Percentiles rank a stretch among this genome's conserved stretches.
Evolutionary conservation across 1,284 basidiomycete genomes (phyloP).

Genomic region (Grifola frondosa): DNA sequence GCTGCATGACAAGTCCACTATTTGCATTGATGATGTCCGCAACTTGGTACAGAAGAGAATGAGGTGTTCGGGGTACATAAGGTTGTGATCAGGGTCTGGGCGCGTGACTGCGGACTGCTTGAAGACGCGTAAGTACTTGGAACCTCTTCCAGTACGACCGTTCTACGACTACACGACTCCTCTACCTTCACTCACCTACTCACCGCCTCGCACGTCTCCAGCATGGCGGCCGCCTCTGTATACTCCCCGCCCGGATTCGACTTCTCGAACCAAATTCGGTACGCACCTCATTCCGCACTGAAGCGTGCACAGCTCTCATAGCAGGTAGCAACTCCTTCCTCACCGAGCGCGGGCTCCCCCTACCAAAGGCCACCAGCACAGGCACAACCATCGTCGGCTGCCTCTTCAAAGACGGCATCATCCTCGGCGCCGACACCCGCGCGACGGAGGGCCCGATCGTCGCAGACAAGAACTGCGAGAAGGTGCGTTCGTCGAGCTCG

Average conservation of each 20-base stretch:
- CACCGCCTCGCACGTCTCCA: too few relatives aligned
- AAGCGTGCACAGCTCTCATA: not conserved
- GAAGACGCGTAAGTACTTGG: too few relatives aligned
- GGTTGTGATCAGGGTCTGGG: too few relatives aligned
- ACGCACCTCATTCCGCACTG: slow-evolving; percentile 1
- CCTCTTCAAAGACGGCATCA: slow-evolving; percentile 89
- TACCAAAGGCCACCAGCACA: slow-evolving; percentile 88
- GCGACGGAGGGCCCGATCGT: slow-evolving; percentile 95
- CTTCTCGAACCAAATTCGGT: slow-evolving; percentile 38
- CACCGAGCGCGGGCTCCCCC: slow-evolving; percentile 61
- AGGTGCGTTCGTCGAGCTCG: slow-evolving; percentile 53
- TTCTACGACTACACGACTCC: slow-evolving; percentile 12
- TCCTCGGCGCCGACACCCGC: slow-evolving; percentile 95
- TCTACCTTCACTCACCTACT: too few relatives aligned
- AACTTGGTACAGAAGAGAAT: too few relatives aligned
- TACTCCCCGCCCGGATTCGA: slow-evolving; percentile 35
- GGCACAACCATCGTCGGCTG: slow-evolving; percentile 99
- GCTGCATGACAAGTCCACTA: too few relatives aligned
- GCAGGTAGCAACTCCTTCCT: slow-evolving; percentile 77
- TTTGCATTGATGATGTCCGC: too few relatives aligned
- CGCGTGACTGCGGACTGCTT: not conserved
- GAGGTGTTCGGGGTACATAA: too few relatives aligned
- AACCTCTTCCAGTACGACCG: too few relatives aligned
- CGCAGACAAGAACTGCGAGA: slow-evolving; percentile 99
- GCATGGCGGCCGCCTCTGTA: slow-evolving; percentile 32